Evolutionary conservation across 192 early-diverging fungal genomes (phyloP).

Genomic region (Linnemannia exigua): DNA sequence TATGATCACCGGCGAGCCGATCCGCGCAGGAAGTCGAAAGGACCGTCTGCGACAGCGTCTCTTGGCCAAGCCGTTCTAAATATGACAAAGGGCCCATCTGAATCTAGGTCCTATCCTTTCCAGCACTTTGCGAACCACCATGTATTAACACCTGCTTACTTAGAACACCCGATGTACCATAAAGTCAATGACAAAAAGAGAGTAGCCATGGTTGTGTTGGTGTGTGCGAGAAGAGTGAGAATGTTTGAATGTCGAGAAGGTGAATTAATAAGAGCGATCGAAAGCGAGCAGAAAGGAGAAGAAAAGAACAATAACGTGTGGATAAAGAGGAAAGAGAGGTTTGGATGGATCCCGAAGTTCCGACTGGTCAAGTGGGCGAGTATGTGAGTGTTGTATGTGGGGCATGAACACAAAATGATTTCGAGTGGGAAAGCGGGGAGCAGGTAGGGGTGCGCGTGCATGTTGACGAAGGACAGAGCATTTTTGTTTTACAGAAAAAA

Average conservation of each 20-base stretch:
- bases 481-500: neutral
- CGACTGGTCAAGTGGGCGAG: neutral
- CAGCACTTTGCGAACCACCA: neutral
- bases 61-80: constrained; percentile 38
- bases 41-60: constrained; percentile 36
- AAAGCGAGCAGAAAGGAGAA: neutral
- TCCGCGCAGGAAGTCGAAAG: constrained; percentile 32
- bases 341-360: constrained; percentile 4
- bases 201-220: no score
- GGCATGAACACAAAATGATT: constrained; percentile 23
- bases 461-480: neutral
- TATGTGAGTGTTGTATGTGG: constrained; percentile 3
- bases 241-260: neutral
- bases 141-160: neutral
- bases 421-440: constrained; percentile 26
- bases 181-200: neutral
- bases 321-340: neutral
- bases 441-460: neutral
- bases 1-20: constrained; percentile 26
- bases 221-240: no score
- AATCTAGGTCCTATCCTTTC: neutral
- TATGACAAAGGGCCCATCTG: neutral
- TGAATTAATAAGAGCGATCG: neutral
- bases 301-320: neutral
- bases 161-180: neutral